Evolutionary conservation across 768 basidiomycete genomes (phyloP).

Genomic region (Amanita fuliginea): DNA sequence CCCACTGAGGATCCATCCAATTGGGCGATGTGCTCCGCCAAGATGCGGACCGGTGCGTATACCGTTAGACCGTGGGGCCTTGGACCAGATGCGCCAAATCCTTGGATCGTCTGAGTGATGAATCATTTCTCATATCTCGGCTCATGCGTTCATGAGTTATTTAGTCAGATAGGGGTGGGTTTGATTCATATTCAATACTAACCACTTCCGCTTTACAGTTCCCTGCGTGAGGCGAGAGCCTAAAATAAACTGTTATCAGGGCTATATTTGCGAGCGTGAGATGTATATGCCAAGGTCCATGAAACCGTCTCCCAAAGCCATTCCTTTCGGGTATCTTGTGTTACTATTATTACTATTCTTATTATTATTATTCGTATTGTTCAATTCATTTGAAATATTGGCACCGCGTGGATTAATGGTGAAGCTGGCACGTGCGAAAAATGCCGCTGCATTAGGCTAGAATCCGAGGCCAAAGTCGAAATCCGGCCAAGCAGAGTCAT

Average conservation of each 20-base stretch:
- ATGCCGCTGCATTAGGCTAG: background rate
- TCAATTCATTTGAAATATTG: no score
- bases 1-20: background rate
- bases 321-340: no score
- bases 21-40: background rate
- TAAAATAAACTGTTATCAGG: background rate
- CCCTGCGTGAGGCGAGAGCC: background rate
- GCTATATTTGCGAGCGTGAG: background rate
- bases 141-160: background rate
- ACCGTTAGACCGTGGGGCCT: background rate
- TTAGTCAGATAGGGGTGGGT: constrained; percentile 2
- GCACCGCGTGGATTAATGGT: no score
- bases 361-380: no score
- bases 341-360: no score
- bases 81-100: background rate
- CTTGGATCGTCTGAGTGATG: background rate
- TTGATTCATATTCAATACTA: background rate
- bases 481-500: background rate
- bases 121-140: background rate
- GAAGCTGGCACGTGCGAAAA: background rate
- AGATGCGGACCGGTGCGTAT: background rate
- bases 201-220: background rate
- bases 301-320: no score
- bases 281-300: background rate
- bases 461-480: background rate